Percentiles rank a stretch among this genome's conserved stretches.
Evolutionary conservation across 148 eudicot species (phyloP).

Genomic region (Dysphania ambrosioides): DNA sequence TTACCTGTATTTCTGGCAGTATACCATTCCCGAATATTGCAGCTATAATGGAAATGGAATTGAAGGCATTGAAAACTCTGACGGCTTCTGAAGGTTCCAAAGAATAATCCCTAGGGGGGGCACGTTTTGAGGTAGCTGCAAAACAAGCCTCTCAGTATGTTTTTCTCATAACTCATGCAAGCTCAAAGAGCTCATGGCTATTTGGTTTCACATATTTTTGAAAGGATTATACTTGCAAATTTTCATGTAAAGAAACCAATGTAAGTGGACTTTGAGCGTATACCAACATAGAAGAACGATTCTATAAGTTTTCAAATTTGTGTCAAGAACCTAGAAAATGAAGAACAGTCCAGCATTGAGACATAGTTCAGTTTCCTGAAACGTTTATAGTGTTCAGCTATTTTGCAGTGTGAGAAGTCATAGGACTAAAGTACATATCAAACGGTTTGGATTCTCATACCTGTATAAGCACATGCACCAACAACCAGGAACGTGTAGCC

Average conservation of each 20-base stretch:
- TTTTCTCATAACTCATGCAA: not conserved
- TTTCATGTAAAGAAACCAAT: not conserved
- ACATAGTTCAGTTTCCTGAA: not conserved
- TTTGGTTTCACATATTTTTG: not conserved
- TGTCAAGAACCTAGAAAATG: not conserved
- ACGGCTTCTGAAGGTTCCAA: slow-evolving; percentile 44
- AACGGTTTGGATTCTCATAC: slow-evolving; percentile 25
- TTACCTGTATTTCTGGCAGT: slow-evolving; percentile 94
- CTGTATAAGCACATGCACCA: slow-evolving; percentile 73
- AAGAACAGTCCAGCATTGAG: not conserved
- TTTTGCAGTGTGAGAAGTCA: not conserved
- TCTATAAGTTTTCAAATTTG: not conserved
- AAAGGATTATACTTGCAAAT: not conserved
- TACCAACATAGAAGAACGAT: not conserved
- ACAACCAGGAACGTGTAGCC: slow-evolving; percentile 80
- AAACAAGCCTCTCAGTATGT: not conserved
- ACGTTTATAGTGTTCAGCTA: too few relatives aligned
- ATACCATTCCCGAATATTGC: slow-evolving; percentile 92
- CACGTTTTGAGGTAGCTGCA: slow-evolving; percentile 55
- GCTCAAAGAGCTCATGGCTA: not conserved
- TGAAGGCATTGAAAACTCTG: slow-evolving; percentile 70
- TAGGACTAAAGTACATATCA: not conserved
- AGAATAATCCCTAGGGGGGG: slow-evolving; percentile 71
- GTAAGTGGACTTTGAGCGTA: not conserved
- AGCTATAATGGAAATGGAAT: slow-evolving; percentile 91